Conservation (phyloP, 2,329 filamentous ascomycete genomes). For the Hypoxylon sp. region DNA sequence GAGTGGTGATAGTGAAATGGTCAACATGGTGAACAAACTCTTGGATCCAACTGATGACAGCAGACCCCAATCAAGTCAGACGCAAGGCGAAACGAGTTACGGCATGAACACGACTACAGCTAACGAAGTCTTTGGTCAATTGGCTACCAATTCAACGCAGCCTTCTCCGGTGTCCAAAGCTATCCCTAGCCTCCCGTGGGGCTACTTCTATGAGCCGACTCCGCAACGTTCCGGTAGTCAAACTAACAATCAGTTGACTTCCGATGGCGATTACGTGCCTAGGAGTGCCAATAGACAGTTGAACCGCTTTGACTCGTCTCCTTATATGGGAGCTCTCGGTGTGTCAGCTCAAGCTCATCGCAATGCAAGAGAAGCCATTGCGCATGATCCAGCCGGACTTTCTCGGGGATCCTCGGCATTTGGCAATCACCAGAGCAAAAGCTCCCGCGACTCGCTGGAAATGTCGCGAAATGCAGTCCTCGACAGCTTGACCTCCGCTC, state of each 20-base stretch:
- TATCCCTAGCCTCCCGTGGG: slow-evolving; percentile 66
- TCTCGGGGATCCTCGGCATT: slow-evolving; percentile 7
- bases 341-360: slow-evolving; percentile 12
- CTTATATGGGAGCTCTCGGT: slow-evolving; percentile 46
- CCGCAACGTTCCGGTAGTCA: slow-evolving; percentile 47
- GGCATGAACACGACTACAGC: slow-evolving; percentile 69
- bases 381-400: slow-evolving; percentile 12
- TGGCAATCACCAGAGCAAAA: slow-evolving; percentile 33
- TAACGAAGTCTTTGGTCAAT: slow-evolving; percentile 65
- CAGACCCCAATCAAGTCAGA: slow-evolving; percentile 48
- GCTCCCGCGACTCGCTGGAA: slow-evolving; percentile 34
- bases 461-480: slow-evolving; percentile 50
- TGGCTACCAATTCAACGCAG: slow-evolving; percentile 55
- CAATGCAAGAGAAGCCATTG: slow-evolving; percentile 3
- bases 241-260: slow-evolving; percentile 42
- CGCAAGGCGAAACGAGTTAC: slow-evolving; percentile 64
- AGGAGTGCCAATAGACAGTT: slow-evolving; percentile 47
- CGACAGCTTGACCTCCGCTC: slow-evolving; percentile 47
- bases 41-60: slow-evolving; percentile 51
- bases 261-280: slow-evolving; percentile 46
- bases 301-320: slow-evolving; percentile 44
- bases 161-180: slow-evolving; percentile 56
- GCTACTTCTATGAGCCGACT: slow-evolving; percentile 60
- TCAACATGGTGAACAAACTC: slow-evolving; percentile 59
- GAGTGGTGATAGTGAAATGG: slow-evolving; percentile 60